Evolutionary conservation across 306 rosid species (phyloP), one percentile per base, ranked within the genome.

Genomic region (Cicer cuneatum): DNA sequence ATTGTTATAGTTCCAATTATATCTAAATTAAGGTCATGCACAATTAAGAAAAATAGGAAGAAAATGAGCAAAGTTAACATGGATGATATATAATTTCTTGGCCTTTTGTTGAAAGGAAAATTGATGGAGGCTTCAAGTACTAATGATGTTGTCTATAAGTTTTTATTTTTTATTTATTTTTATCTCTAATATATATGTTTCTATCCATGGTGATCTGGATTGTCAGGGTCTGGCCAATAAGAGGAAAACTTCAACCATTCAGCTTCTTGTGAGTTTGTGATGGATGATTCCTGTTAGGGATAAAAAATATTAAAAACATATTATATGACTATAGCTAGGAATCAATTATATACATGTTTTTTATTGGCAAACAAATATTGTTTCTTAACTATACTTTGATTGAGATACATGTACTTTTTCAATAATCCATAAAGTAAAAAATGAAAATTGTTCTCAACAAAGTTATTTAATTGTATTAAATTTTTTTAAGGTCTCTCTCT

Each of bases 231-330:
- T 68, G 96, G 88, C 99, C 99, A 95, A 74, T 85, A 95, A 67
- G 97, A 75, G 56, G 99, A 89, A 80, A 90, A 95, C 76, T 92
- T 95, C 93, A 95, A 81, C 99, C 99, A 95, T 57, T 95, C 98
- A 66, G 90, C 83, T 79, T 92, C 99, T 84, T 92, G 90, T 33
- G 80, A 86, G 77, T 86, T 90, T 80, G 86, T 21, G 53, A 90
- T 89, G 46, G 95, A 79, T 83, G 96, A 68, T 35, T 90, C 98
- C 99, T 92, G 87, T 29, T 2, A 29, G 33, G 33, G 3, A 29
- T 2, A 29, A 29, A 29, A 24, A 29, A 0, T 2, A 24, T 24
- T 3, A 3, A 29, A 29, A 29, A 29, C 3, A 29, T 29, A 29
- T 29, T 29, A 29, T 29, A 21, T 21, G 33, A 29, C 33, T 29